phyloP scores from a whole-genome alignment of 2,329 filamentous ascomycete genomes.

The Paramyrothecium sp. region DNA sequence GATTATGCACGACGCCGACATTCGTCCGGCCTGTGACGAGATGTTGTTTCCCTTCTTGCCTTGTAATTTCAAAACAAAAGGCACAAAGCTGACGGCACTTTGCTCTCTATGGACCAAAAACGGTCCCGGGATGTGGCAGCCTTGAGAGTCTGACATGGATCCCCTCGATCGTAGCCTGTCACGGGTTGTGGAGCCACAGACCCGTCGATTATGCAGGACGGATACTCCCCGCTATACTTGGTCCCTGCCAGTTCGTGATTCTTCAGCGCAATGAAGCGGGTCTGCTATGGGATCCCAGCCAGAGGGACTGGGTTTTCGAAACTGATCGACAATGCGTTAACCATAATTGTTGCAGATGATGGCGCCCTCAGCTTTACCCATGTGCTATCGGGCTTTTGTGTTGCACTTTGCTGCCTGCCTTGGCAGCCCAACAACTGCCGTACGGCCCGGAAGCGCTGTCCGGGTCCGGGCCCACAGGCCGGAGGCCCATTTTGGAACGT shows the following conservation, averaged over 20 bases:
- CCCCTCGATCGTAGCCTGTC: background rate
- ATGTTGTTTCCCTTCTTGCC: background rate
- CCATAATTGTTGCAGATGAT: background rate
- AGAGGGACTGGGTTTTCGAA: background rate
- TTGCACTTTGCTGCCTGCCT: too few relatives aligned
- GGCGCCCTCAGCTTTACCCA: background rate
- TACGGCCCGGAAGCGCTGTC: background rate
- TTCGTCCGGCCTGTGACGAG: slow-evolving; percentile 4
- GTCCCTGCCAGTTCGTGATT: background rate
- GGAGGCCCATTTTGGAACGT: background rate
- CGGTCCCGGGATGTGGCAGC: too few relatives aligned
- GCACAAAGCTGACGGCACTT: too few relatives aligned
- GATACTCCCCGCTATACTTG: background rate
- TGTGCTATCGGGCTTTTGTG: too few relatives aligned
- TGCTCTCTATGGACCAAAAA: too few relatives aligned
- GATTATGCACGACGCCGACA: slow-evolving; percentile 9
- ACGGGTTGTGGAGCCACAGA: background rate
- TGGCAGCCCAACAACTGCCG: background rate
- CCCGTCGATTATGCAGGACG: background rate
- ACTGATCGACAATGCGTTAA: background rate
- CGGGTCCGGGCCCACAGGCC: background rate
- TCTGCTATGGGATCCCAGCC: too few relatives aligned
- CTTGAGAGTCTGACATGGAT: too few relatives aligned
- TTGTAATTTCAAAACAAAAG: slow-evolving; percentile 2
- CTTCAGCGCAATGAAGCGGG: too few relatives aligned